Conservation (phyloP, 2,329 filamentous ascomycete species). For the Colletotrichum destructivum region DNA sequence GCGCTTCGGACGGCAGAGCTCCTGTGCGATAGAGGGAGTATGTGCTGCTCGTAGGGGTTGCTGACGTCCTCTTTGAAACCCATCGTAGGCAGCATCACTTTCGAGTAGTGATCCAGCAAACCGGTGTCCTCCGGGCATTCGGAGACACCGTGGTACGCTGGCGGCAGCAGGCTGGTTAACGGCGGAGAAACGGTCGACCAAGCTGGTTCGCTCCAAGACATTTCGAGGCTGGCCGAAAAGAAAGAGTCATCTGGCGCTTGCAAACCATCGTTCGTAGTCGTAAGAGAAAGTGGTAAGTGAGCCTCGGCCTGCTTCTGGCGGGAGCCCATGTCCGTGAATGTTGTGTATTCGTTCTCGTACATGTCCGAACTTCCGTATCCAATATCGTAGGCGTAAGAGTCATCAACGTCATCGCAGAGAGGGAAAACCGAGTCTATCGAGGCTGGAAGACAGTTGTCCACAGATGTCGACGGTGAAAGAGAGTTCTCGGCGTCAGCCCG, state of each 20-base stretch:
- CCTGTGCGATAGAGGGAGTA: conserved; percentile 30
- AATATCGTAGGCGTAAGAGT: conserved; percentile 8
- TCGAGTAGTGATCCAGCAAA: conserved; percentile 39
- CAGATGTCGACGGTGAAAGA: conserved; percentile 14
- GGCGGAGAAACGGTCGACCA: conserved; percentile 31
- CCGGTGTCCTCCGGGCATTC: conserved; percentile 34
- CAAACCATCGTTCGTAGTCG: background rate
- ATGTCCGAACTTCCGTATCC: conserved; percentile 1
- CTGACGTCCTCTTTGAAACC: conserved; percentile 21
- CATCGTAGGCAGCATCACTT: conserved; percentile 28
- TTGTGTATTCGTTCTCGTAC: conserved; percentile 18
- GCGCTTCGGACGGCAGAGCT: conserved; percentile 39
- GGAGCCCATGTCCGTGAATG: conserved; percentile 7
- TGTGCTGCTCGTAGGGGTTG: conserved; percentile 32
- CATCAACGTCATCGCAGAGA: conserved; percentile 20
- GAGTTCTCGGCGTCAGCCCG: conserved; percentile 3
- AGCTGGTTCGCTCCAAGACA: conserved; percentile 25
- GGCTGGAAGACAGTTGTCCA: conserved; percentile 6
- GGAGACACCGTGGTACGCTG: conserved; percentile 1
- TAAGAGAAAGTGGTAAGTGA: conserved; percentile 6
- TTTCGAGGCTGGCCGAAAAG: conserved; percentile 23
- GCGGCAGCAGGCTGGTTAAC: conserved; percentile 13
- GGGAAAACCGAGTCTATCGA: conserved; percentile 24
- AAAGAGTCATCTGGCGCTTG: conserved; percentile 27
- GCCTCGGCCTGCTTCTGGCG: conserved; percentile 5